Evolutionary conservation across 768 basidiomycete species (phyloP).

Genomic region (Amanita phalloides): DNA sequence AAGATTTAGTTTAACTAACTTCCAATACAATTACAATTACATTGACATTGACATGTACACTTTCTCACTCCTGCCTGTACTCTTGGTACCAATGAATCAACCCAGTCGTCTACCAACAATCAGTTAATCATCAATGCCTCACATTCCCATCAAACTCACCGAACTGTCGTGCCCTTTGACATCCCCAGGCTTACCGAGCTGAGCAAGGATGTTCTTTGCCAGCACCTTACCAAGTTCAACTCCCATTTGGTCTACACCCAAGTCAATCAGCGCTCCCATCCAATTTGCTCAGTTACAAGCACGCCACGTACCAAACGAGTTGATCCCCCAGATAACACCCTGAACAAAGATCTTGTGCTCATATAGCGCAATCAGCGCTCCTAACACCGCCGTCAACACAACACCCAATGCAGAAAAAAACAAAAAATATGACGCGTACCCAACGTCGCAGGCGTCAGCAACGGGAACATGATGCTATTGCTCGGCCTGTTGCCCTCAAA

Average conservation of each 20-base stretch:
- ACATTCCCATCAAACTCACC: constrained; percentile 25
- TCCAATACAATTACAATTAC: neutral
- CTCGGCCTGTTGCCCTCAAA: constrained; percentile 97
- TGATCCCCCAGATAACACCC: constrained; percentile 97
- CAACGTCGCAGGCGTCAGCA: constrained; percentile 81
- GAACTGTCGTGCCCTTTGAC: constrained; percentile 89
- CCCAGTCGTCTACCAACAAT: constrained; percentile 65
- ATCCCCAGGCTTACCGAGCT: constrained; percentile 70
- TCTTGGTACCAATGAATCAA: constrained; percentile 97
- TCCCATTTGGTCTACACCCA: constrained; percentile 88
- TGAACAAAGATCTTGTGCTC: constrained; percentile 99
- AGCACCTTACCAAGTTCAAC: constrained; percentile 97
- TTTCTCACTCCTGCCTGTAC: constrained; percentile 56
- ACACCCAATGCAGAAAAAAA: constrained; percentile 9
- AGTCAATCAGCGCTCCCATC: neutral
- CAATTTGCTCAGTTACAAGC: neutral
- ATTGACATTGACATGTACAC: no score
- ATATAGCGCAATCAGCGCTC: constrained; percentile 81
- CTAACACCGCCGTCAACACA: constrained; percentile 13
- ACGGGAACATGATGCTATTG: constrained; percentile 92
- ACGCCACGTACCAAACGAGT: constrained; percentile 71
- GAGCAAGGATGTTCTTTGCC: constrained; percentile 90
- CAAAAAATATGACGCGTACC: constrained; percentile 30
- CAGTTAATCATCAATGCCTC: neutral
- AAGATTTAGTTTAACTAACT: neutral